phyloP scores from a whole-genome alignment of 2,329 filamentous ascomycete genomes.

The Alternaria consortialis region DNA sequence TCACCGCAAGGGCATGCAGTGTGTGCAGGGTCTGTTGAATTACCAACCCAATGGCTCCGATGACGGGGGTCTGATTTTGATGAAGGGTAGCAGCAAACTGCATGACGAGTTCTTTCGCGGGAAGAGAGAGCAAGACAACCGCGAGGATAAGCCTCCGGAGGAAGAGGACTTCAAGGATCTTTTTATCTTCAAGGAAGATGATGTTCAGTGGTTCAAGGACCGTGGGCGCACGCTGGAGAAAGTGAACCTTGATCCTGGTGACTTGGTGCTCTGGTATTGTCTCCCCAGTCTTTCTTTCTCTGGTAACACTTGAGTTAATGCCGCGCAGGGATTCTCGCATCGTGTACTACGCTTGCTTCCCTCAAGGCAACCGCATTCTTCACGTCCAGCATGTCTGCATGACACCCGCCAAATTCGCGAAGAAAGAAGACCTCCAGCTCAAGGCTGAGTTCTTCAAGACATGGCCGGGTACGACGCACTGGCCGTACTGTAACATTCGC shows the following conservation, averaged over 20 bases:
- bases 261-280: conserved; percentile 23
- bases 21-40: conserved; percentile 58
- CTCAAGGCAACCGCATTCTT: no score
- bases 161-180: conserved; percentile 50
- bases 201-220: conserved; percentile 56
- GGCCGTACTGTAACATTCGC: conserved; percentile 35
- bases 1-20: conserved; percentile 52
- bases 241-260: conserved; percentile 54
- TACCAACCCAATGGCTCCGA: conserved; percentile 56
- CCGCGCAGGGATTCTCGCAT: no score
- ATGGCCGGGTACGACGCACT: conserved; percentile 34
- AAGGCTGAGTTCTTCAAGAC: conserved; percentile 29
- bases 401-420: conserved; percentile 25
- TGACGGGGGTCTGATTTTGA: conserved; percentile 59
- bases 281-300: no score
- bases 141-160: conserved; percentile 26
- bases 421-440: conserved; percentile 25
- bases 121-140: conserved; percentile 18
- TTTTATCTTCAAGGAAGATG: conserved; percentile 55
- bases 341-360: no score
- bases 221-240: conserved; percentile 53
- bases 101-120: conserved; percentile 56
- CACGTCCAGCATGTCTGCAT: conserved; percentile 25
- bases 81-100: conserved; percentile 55
- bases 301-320: no score